phyloP scores from a whole-genome alignment of 495 filamentous ascomycete species.

The Penicillium bialowiezense region DNA sequence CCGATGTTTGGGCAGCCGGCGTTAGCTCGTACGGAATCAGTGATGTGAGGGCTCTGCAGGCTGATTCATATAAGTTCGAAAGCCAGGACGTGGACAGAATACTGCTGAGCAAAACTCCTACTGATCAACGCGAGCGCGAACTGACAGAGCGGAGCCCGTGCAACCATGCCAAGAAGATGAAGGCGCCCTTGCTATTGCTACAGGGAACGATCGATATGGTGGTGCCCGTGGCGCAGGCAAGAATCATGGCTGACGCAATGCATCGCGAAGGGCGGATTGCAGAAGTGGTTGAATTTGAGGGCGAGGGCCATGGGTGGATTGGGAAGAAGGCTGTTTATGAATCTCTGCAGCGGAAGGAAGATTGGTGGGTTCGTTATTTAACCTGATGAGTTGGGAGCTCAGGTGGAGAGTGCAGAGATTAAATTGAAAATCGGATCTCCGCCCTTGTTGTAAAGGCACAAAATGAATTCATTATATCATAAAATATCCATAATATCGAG shows the following conservation, averaged over 20 bases:
- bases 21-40: constrained; percentile 44
- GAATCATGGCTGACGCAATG: constrained; percentile 39
- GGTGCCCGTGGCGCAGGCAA: constrained; percentile 46
- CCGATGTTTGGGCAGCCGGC: constrained; percentile 37
- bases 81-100: constrained; percentile 43
- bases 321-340: constrained; percentile 22
- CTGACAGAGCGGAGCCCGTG: constrained; percentile 41
- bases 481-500: neutral
- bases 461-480: neutral
- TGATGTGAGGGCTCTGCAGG: constrained; percentile 38
- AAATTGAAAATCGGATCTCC: no score
- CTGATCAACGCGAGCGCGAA: constrained; percentile 34
- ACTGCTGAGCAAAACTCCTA: constrained; percentile 24
- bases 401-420: no score
- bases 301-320: constrained; percentile 46
- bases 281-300: constrained; percentile 41
- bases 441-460: no score
- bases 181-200: constrained; percentile 42
- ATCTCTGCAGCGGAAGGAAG: constrained; percentile 21
- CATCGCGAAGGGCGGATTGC: constrained; percentile 36
- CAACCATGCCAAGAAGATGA: constrained; percentile 42
- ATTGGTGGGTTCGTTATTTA: constrained; percentile 27
- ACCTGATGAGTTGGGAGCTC: constrained; percentile 10
- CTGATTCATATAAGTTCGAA: constrained; percentile 52
- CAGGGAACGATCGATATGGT: constrained; percentile 48